Percentiles rank a stretch among this genome's conserved stretches.
phyloP scores from a whole-genome alignment of 371 early-diverging fungal species.

The Blakeslea trispora region DNA sequence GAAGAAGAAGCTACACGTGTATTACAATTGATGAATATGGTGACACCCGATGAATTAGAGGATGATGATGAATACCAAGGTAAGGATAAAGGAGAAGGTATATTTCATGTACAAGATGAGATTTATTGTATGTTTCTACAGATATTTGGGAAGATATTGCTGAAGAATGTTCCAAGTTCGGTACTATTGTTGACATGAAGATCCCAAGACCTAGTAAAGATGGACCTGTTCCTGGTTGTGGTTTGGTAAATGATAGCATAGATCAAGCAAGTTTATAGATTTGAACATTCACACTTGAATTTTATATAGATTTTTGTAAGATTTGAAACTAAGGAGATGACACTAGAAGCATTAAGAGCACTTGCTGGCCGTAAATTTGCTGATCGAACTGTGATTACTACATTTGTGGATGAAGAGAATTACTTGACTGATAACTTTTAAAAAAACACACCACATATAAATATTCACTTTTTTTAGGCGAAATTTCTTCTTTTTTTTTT shows the following conservation, averaged over 20 bases:
- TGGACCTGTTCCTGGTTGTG: slow-evolving; percentile 68
- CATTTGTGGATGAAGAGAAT: slow-evolving; percentile 76
- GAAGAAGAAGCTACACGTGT: slow-evolving; percentile 74
- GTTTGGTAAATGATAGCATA: no score
- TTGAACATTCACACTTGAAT: background rate
- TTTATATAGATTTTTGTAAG: slow-evolving; percentile 81
- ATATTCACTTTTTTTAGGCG: slow-evolving; percentile 2
- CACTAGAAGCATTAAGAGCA: slow-evolving; percentile 73
- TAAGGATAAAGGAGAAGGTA: slow-evolving; percentile 24
- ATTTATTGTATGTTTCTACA: no score
- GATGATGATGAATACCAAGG: slow-evolving; percentile 90
- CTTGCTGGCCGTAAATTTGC: slow-evolving; percentile 94
- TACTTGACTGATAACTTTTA: slow-evolving; percentile 67
- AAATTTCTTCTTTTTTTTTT: no score
- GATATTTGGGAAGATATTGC: slow-evolving; percentile 92
- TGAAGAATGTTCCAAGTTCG: slow-evolving; percentile 90
- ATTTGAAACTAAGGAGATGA: slow-evolving; percentile 62
- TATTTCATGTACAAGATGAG: no score
- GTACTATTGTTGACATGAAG: slow-evolving; percentile 73
- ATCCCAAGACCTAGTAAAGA: slow-evolving; percentile 80
- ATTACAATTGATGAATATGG: slow-evolving; percentile 94
- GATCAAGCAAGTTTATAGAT: no score
- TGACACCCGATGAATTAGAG: slow-evolving; percentile 82
- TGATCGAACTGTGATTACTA: slow-evolving; percentile 90
- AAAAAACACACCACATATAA: slow-evolving; percentile 1